Evolutionary conservation across 2,329 filamentous ascomycete species (phyloP).

Genomic region (Colletotrichum simmondsii): DNA sequence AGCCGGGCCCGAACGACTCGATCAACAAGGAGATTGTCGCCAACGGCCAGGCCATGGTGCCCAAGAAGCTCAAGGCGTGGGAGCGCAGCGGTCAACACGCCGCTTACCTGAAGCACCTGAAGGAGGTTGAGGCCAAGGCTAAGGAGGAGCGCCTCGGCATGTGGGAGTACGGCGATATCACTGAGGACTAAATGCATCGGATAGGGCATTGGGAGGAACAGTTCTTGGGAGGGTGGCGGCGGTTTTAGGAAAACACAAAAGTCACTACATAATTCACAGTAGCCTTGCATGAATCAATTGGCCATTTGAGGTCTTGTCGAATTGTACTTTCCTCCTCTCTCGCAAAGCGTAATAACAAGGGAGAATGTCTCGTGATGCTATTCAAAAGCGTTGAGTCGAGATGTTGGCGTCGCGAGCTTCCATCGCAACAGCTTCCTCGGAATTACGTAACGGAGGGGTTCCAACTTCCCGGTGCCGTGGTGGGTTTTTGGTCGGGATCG

Average conservation of each 20-base stretch:
- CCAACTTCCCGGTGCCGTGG: background rate
- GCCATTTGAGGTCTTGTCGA: background rate
- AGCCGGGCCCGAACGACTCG: conserved; percentile 74
- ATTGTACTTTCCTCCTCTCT: background rate
- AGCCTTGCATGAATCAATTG: conserved; percentile 29
- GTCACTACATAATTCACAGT: conserved; percentile 21
- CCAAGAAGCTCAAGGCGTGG: conserved; percentile 91
- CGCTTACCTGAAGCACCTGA: conserved; percentile 77
- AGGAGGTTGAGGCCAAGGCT: conserved; percentile 79
- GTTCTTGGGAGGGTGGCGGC: background rate
- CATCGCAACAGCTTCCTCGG: background rate
- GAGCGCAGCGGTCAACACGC: conserved; percentile 78
- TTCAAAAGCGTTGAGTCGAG: background rate
- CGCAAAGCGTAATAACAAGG: no score
- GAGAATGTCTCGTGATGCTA: background rate
- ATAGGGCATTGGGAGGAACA: background rate
- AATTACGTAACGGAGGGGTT: conserved; percentile 18
- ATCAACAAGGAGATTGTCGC: conserved; percentile 89
- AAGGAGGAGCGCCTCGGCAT: conserved; percentile 86
- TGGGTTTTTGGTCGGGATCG: conserved; percentile 7
- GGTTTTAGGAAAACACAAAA: conserved; percentile 16
- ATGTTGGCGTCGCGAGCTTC: no score
- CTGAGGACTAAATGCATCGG: conserved; percentile 74
- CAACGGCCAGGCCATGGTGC: conserved; percentile 90
- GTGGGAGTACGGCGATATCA: conserved; percentile 99